Conservation (phyloP, 345 rosid genomes). For the Luvunga scandens region DNA sequence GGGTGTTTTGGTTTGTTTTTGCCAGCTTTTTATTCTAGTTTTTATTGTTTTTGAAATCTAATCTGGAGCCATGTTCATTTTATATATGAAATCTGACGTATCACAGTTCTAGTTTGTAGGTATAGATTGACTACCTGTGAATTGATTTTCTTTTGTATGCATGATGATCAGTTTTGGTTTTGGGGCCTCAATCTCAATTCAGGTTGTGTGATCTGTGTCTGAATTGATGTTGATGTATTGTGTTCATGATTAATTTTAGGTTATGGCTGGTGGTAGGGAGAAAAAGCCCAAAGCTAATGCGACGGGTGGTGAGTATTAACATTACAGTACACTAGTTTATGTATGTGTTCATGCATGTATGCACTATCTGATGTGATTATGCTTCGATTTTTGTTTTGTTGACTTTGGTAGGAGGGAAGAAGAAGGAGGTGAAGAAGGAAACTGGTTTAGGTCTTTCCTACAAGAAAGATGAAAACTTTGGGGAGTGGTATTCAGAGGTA, state of each 20-base stretch:
- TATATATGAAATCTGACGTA: neutral
- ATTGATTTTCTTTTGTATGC: neutral
- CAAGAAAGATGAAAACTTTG: slow-evolving; percentile 86
- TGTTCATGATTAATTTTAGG: neutral
- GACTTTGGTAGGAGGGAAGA: slow-evolving; percentile 49
- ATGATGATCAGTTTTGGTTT: neutral
- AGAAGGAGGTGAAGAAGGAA: slow-evolving; percentile 96
- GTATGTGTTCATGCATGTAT: neutral
- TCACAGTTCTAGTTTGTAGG: neutral
- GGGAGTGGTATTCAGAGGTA: slow-evolving; percentile 98
- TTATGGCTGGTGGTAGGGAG: slow-evolving; percentile 33
- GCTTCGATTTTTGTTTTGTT: slow-evolving; percentile 4
- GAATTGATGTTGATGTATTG: neutral
- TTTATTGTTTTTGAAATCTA: neutral
- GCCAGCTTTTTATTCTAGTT: neutral
- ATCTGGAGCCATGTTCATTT: neutral
- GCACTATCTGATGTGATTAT: neutral
- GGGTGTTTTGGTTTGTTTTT: neutral
- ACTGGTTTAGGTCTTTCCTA: slow-evolving; percentile 81
- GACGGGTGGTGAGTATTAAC: slow-evolving; percentile 11
- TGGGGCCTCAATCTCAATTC: neutral
- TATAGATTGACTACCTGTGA: neutral
- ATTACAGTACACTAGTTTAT: neutral
- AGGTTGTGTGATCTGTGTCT: neutral
- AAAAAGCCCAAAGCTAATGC: slow-evolving; percentile 23